Evolutionary conservation across 2,329 filamentous ascomycete species (phyloP).

Genomic region (Corinectria fuckeliana): DNA sequence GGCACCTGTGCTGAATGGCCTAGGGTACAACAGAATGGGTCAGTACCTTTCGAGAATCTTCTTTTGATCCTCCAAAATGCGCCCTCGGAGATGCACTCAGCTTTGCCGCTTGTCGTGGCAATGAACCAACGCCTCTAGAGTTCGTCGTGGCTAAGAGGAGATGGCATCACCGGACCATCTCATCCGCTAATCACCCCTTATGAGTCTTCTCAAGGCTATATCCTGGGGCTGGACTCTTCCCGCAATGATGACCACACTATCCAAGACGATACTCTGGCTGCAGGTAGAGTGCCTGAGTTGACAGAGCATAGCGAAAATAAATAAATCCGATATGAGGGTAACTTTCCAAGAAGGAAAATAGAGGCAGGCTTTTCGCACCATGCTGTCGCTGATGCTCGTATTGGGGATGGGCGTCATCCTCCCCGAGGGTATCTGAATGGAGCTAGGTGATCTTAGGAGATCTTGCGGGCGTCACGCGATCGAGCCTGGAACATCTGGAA

Average conservation of each 20-base stretch:
- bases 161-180: not conserved
- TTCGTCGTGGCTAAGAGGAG: conserved; percentile 1
- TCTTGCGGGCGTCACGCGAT: not conserved
- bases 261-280: not conserved
- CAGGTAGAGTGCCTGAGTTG: not conserved
- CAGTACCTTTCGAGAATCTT: not conserved
- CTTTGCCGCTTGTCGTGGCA: conserved; percentile 9
- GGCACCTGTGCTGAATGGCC: not conserved
- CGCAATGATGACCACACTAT: not conserved
- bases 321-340: too few species aligned
- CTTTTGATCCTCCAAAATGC: not conserved
- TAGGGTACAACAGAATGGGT: not conserved
- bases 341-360: too few species aligned
- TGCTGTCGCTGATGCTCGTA: conserved; percentile 14
- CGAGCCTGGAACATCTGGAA: conserved; percentile 2
- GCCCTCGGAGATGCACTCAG: not conserved
- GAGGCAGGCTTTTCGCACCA: conserved; percentile 1
- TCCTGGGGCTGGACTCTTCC: conserved; percentile 7
- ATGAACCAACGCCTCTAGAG: not conserved
- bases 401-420: not conserved
- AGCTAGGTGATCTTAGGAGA: conserved; percentile 11
- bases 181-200: not conserved
- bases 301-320: not conserved
- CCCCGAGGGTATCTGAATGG: conserved; percentile 5
- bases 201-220: not conserved